Evolutionary conservation across 2,329 filamentous ascomycete species (phyloP).

Genomic region (Fusarium fujikuroi): DNA sequence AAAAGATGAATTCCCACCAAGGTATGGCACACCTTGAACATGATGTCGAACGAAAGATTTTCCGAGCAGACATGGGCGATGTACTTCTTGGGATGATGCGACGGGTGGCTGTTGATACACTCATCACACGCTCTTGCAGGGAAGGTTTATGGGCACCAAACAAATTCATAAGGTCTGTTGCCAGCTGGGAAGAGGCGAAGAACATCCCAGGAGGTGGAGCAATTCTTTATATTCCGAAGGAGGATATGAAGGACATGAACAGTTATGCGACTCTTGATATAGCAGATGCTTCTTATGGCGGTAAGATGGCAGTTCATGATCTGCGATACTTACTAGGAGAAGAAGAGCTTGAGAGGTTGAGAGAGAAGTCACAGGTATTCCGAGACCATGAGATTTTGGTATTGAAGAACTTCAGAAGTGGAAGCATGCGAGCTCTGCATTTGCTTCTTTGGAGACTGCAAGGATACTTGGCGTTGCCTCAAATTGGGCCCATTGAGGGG

Average conservation of each 20-base stretch:
- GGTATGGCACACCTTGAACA: slow-evolving; percentile 41
- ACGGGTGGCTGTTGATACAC: slow-evolving; percentile 55
- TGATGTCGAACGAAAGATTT: slow-evolving; percentile 26
- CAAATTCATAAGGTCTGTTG: slow-evolving; percentile 55
- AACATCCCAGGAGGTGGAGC: slow-evolving; percentile 55
- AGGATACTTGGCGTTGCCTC: slow-evolving; percentile 57
- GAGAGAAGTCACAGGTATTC: slow-evolving; percentile 48
- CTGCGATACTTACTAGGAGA: slow-evolving; percentile 62
- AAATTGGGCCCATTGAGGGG: background rate
- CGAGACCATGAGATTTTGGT: slow-evolving; percentile 55
- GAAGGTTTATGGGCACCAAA: slow-evolving; percentile 16
- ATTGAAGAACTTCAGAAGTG: slow-evolving; percentile 52
- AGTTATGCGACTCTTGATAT: slow-evolving; percentile 60
- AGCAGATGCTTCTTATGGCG: slow-evolving; percentile 46
- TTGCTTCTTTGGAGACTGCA: slow-evolving; percentile 68
- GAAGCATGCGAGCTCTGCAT: slow-evolving; percentile 58
- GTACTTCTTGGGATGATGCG: slow-evolving; percentile 64
- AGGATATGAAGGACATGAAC: slow-evolving; percentile 40
- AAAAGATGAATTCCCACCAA: slow-evolving; percentile 35
- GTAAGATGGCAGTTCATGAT: slow-evolving; percentile 63
- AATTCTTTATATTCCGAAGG: slow-evolving; percentile 55
- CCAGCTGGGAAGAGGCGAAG: slow-evolving; percentile 57
- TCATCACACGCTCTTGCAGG: slow-evolving; percentile 48
- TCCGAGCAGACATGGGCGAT: slow-evolving; percentile 65
- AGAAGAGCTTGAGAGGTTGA: slow-evolving; percentile 56